Evolutionary conservation across 1,284 basidiomycete genomes (phyloP), one percentile per base, ranked within the genome.

Genomic region (Tremellales sp.): DNA sequence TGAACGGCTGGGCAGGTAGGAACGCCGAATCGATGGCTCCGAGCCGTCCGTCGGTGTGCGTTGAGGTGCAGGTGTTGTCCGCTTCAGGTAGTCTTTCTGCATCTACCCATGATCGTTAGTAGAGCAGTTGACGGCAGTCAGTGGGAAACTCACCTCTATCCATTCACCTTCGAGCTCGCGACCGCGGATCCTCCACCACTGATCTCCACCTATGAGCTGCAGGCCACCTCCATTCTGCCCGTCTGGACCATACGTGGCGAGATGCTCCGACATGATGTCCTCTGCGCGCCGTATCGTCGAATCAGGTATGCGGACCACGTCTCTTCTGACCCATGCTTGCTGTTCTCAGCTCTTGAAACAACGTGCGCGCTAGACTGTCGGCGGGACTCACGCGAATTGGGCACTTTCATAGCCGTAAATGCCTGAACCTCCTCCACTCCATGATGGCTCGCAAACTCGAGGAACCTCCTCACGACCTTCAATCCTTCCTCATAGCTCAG

Each of bases 131-230:
- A 40, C 39, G 13, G 37, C 23, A 36, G n/a, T 19, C 25, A 41
- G 35, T 23, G 8, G 15, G 15, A 19, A 41, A 46, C 67, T 57
- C 41, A 74, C 72, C 65, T 76, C 84, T 40, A 96, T 84, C 92
- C 92, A 96, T 72, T 97, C 89, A 3, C 82, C 89, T 58, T 89
- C 83, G n/a, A 77, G 84, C 56, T 81, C 76, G 44, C 86, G 66
- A 19, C 85, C 84, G 41, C 89, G 82, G 8, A 90, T 83, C 69
- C 87, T 89, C 93, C 92, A 97, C 91, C 93, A 97, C 61, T 90
- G 89, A 6, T 83, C 82, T 2, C 92, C 93, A 11, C 92, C 93
- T 1, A 93, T 60, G 3, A 73, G 62, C 53, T 71, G 57, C 8
- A 74, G 43, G 2, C 70, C 70, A 1, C 60, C 57, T 12, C 64